These are phyloP conservation scores for Picea glauca DNA, from an alignment of 75 land plant genomes.

Conservation along the genomic window DNA sequence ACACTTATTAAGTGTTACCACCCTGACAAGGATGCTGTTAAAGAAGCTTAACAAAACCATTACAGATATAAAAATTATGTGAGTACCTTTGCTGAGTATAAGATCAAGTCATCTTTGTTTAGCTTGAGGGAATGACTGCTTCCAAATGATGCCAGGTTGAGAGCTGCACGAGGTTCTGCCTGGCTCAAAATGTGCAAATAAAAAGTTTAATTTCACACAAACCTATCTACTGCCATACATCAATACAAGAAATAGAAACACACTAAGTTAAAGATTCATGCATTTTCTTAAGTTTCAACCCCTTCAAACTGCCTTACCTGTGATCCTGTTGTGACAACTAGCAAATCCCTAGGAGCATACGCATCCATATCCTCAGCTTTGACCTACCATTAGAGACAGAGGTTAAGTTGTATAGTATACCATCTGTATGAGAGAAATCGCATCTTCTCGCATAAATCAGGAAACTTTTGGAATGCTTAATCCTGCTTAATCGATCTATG, in stretches of 20 bases:
- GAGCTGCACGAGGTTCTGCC: conserved; percentile 98
- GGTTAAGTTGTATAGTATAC: not conserved
- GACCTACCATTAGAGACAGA: conserved; percentile 42
- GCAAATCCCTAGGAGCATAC: conserved; percentile 90
- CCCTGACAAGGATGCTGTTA: no score
- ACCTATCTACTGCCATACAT: not conserved
- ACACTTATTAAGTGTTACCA: no score
- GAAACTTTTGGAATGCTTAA: not conserved
- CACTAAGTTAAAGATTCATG: not conserved
- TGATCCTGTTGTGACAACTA: conserved; percentile 98
- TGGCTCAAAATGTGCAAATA: conserved; percentile 19
- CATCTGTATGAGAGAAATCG: not conserved
- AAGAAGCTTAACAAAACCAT: not conserved
- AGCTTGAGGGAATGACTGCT: conserved; percentile 85
- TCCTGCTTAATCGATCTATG: not conserved
- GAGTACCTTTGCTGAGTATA: conserved; percentile 94
- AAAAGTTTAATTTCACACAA: not conserved
- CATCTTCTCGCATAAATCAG: not conserved
- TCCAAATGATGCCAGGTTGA: conserved; percentile 94
- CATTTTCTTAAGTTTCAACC: not conserved
- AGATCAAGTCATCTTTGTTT: conserved; percentile 77
- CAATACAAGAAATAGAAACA: not conserved
- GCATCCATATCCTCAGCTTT: conserved; percentile 95
- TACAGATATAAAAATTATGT: not conserved
- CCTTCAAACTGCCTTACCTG: conserved; percentile 50